Conservation (phyloP, 345 rosid genomes). For the Salix udensis region DNA sequence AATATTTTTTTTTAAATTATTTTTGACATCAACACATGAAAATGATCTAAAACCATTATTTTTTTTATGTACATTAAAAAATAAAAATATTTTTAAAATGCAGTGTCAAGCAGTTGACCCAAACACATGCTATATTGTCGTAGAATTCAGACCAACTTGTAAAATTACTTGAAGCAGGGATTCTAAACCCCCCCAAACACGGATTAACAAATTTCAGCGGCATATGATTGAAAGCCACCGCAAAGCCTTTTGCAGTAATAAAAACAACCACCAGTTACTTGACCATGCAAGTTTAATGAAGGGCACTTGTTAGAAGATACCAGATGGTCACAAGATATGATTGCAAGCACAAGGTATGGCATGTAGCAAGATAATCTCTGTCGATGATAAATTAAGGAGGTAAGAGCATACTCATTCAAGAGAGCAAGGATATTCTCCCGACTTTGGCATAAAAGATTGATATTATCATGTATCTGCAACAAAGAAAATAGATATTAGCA, state of each 20-base stretch:
- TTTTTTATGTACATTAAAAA: too few relatives aligned
- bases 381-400: background rate
- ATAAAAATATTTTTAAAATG: too few relatives aligned
- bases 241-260: background rate
- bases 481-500: background rate
- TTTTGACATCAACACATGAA: too few relatives aligned
- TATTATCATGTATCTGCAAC: slow-evolving; percentile 61
- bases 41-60: too few relatives aligned
- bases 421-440: slow-evolving; percentile 65
- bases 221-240: background rate
- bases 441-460: slow-evolving; percentile 54
- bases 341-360: background rate
- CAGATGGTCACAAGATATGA: background rate
- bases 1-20: too few relatives aligned
- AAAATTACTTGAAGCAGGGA: background rate
- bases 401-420: slow-evolving; percentile 58
- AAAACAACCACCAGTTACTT: too few relatives aligned
- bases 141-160: too few relatives aligned
- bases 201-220: background rate
- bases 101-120: too few relatives aligned
- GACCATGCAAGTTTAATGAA: background rate
- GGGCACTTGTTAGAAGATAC: background rate
- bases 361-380: background rate
- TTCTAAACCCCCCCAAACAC: background rate
- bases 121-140: too few relatives aligned